Conservation (phyloP, 2,329 filamentous ascomycete species). For the Leptographium procerum region DNA sequence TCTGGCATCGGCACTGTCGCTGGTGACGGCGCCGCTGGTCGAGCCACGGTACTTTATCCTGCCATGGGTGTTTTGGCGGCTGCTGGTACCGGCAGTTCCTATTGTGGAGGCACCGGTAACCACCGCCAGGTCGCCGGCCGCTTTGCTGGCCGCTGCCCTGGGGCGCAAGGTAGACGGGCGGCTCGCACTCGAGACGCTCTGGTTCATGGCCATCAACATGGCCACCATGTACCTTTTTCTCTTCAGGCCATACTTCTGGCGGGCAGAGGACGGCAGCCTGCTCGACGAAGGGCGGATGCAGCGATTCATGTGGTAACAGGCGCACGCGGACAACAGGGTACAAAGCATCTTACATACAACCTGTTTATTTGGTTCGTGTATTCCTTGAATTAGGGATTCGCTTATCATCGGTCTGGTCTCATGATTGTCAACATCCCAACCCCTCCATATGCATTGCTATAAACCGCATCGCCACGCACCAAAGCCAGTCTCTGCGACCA, state of each 20-base stretch:
- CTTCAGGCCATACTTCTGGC: conserved; percentile 56
- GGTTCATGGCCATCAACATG: conserved; percentile 55
- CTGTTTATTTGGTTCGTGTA: neutral
- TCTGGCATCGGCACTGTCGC: conserved; percentile 60
- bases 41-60: conserved; percentile 95
- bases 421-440: neutral
- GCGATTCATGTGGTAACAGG: conserved; percentile 68
- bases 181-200: conserved; percentile 50
- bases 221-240: conserved; percentile 63
- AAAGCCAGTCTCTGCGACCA: neutral
- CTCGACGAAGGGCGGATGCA: conserved; percentile 50
- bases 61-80: conserved; percentile 85
- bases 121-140: neutral
- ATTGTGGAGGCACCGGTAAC: neutral
- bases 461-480: neutral
- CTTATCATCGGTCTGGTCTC: neutral
- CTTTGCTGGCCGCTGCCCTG: conserved; percentile 7
- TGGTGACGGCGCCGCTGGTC: conserved; percentile 82
- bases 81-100: conserved; percentile 52
- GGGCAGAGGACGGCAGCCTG: conserved; percentile 34
- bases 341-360: neutral
- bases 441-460: neutral
- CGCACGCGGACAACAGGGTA: neutral
- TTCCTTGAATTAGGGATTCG: neutral
- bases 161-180: conserved; percentile 30